phyloP scores from a whole-genome alignment of 2,329 filamentous ascomycete genomes.

The Diaporthe vexans region DNA sequence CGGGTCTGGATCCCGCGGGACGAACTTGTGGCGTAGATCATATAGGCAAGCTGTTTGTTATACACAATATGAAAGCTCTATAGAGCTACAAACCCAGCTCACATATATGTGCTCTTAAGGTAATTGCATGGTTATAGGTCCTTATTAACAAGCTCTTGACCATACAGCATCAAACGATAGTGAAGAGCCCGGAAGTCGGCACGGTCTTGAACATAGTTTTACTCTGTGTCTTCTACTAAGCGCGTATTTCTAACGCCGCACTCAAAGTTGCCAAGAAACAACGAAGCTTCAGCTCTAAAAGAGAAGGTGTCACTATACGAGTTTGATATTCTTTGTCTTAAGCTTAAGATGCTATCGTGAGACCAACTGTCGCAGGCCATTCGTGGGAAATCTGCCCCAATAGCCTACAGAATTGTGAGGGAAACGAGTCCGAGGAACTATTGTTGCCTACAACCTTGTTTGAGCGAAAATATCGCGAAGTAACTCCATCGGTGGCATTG shows the following conservation, averaged over 20 bases:
- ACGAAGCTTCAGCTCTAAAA: neutral
- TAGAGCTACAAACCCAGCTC: slow-evolving; percentile 1
- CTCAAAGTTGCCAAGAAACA: neutral
- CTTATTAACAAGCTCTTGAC: neutral
- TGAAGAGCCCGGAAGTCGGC: neutral
- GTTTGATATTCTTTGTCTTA: neutral
- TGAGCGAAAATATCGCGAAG: neutral
- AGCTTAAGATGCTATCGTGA: neutral
- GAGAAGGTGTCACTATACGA: neutral
- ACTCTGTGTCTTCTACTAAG: neutral
- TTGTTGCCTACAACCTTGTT: neutral
- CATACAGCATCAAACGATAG: neutral
- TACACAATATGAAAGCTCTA: slow-evolving; percentile 3
- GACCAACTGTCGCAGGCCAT: neutral
- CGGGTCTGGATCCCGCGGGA: slow-evolving; percentile 17
- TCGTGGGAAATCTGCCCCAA: neutral
- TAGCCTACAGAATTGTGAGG: neutral
- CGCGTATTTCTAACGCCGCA: neutral
- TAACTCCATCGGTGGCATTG: neutral
- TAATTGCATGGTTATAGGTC: neutral
- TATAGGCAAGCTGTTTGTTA: slow-evolving; percentile 8
- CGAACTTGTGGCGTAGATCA: slow-evolving; percentile 25
- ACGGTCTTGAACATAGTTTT: neutral
- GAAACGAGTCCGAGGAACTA: neutral
- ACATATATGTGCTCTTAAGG: neutral